Evolutionary conservation across 768 basidiomycete genomes (phyloP), one percentile per base, ranked within the genome.

Genomic region (Lactifluus echinatus): DNA sequence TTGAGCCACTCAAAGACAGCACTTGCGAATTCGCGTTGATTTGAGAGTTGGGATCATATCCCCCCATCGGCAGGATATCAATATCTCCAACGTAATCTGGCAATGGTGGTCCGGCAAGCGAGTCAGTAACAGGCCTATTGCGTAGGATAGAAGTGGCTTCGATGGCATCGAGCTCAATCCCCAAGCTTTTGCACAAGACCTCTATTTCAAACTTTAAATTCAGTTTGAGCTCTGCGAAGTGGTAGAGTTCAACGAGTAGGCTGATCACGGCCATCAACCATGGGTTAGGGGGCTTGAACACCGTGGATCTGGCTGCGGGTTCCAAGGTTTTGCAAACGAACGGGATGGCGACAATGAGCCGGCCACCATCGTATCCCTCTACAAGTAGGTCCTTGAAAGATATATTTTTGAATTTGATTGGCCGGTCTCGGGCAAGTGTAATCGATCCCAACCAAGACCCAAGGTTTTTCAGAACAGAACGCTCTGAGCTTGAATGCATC

Each of bases 121-220:
- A 73, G 57, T 84, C 84, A 28, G 76, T 66, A 10, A 84, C 67
- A 19, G 89, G 85, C 1, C 93, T 79, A 62, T 79, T 90, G 57
- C 91, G 83, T 21, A 99, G 75, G 50, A 94, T 79, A 4, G 80
- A 85, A 5, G 93, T 85, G 2, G 89, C 86, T 67, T 95, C 90
- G 45, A 97, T 77, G 7, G 83, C 70, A 66, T 89, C 89, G 28
- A 97, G 79, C 65, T 93, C 85, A 63, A 99, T 82, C 28, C 91
- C 85, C 31, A 99, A 81, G 31, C 82, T 82, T 70, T 93, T 94
- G 79, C 95, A 98, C 19, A 98, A 75, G 37, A 97, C 85, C 71
- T 99, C 96, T 53, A 99, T 98, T 72, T 98, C 96, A 67, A 99
- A 99, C 72, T 97, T 98, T 68, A 93, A 79, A 68, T 97, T 96